Base-by-base conservation (phyloP, 163 green algal genomes). In the Prototheca wickerhamii region DNA sequence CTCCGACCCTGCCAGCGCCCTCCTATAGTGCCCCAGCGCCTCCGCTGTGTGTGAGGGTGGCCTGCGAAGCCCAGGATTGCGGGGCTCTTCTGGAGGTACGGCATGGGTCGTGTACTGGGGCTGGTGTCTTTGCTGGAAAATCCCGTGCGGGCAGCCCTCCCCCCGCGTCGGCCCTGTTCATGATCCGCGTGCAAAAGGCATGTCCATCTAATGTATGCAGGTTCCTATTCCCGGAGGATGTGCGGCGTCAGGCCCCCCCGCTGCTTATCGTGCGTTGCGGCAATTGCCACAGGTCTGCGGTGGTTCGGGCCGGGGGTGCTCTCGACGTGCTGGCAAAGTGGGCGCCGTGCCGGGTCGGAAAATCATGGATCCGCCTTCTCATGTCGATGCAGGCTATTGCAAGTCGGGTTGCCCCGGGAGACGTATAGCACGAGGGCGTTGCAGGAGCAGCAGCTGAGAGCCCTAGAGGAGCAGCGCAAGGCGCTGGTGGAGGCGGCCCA, bases 141-240 rank as follows among this genome's bases (percentile, higher is more conserved):
- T 51, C 42, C 42, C 18, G 15, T 15, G 15, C 42, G 42, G 18
- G 15, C 42, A 51, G 15, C 42, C 15, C 42, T 51, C 42, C 18
- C 42, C 42, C 42, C 42, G 42, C 42, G n/a, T n/a, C n/a, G n/a
- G n/a, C n/a, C n/a, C n/a, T n/a, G n/a, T n/a, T n/a, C n/a, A n/a
- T n/a, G n/a, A n/a, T n/a, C n/a, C n/a, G n/a, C n/a, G n/a, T n/a
- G n/a, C n/a, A n/a, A n/a, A n/a, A n/a, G n/a, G 23, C 49, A 10
- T 18, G 23, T 18, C 2, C 49, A 56, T 17, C 49, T 30, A 28
- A 28, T 25, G 18, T 10, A 17, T 15, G 4, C 62, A 68, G 62
- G 52, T 68, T 7, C 29, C 62, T 4, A 44, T 68, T 20, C 62
- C 62, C n/a, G n/a, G 62, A 68, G 21, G 62, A 46, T 3, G 52